Percentiles rank a stretch among this genome's conserved stretches.
phyloP scores from a whole-genome alignment of 306 rosid genomes.

The Vicia villosa region DNA sequence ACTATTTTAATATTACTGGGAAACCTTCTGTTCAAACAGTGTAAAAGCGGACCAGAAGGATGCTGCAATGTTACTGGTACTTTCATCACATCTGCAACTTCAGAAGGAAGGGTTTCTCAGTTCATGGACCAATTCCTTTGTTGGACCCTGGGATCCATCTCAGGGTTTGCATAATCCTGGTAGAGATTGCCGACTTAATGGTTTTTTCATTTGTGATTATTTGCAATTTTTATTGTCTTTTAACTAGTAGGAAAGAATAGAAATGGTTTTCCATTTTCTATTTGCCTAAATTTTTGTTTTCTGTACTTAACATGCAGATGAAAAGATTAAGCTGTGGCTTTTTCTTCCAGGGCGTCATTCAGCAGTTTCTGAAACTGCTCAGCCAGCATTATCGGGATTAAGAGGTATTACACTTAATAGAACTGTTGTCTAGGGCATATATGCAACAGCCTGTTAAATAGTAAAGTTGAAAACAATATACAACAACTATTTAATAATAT shows the following conservation, averaged over 20 bases:
- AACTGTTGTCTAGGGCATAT: slow-evolving; percentile 22
- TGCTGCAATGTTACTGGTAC: slow-evolving; percentile 80
- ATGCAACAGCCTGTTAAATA: background rate
- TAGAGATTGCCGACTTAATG: slow-evolving; percentile 42
- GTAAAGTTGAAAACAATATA: background rate
- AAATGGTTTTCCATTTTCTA: slow-evolving; percentile 10
- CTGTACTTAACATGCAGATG: slow-evolving; percentile 58
- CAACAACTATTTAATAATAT: background rate
- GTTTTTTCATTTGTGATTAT: slow-evolving; percentile 36
- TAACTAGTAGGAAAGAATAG: slow-evolving; percentile 20
- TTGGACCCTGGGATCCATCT: slow-evolving; percentile 99
- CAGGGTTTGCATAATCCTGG: slow-evolving; percentile 99
- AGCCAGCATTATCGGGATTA: slow-evolving; percentile 71
- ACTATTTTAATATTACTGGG: slow-evolving; percentile 17
- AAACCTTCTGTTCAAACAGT: slow-evolving; percentile 48
- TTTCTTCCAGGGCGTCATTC: slow-evolving; percentile 91
- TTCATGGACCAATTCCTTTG: slow-evolving; percentile 96
- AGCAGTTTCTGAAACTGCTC: slow-evolving; percentile 76
- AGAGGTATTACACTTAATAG: slow-evolving; percentile 60
- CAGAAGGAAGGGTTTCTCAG: slow-evolving; percentile 91
- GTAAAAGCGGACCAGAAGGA: slow-evolving; percentile 74
- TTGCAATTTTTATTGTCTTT: slow-evolving; percentile 8
- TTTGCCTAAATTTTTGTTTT: slow-evolving; percentile 38
- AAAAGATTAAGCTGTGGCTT: slow-evolving; percentile 97
- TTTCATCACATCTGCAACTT: slow-evolving; percentile 85